Conservation (phyloP, 768 basidiomycete genomes). For the Mycena vulgaris region DNA sequence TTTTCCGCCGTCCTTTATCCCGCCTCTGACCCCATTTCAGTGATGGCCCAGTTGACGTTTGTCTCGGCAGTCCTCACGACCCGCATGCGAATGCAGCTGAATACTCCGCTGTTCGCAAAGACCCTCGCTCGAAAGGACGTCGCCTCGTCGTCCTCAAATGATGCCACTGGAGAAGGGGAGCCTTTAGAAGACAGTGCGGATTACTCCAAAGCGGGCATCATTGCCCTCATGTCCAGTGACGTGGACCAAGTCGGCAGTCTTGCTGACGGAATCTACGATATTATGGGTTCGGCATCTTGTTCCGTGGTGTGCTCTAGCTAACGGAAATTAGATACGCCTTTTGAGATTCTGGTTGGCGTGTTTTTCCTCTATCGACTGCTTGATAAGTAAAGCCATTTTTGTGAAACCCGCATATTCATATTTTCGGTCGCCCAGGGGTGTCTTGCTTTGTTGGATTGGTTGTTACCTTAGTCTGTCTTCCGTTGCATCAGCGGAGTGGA, state of each 20-base stretch:
- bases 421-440: not conserved
- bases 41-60: not conserved
- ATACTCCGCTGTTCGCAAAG: not conserved
- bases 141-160: not conserved
- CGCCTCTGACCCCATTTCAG: not conserved
- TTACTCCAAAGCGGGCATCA: not conserved
- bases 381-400: not conserved
- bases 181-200: not conserved
- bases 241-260: not conserved
- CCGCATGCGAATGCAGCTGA: not conserved
- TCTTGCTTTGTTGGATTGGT: not conserved
- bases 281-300: not conserved
- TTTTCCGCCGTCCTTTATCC: not conserved
- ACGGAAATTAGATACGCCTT: not conserved
- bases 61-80: not conserved
- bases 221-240: not conserved
- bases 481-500: conserved; percentile 46
- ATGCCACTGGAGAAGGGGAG: not conserved
- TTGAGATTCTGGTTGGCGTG: not conserved
- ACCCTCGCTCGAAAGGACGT: not conserved
- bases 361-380: not conserved
- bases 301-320: too few species aligned
- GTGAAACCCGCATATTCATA: not conserved
- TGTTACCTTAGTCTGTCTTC: not conserved
- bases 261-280: not conserved